Percentiles rank a stretch among this genome's conserved stretches.
These are phyloP conservation scores for Pleurotus cornucopiae DNA, from an alignment of 768 basidiomycete species.

Conservation along the genomic window DNA sequence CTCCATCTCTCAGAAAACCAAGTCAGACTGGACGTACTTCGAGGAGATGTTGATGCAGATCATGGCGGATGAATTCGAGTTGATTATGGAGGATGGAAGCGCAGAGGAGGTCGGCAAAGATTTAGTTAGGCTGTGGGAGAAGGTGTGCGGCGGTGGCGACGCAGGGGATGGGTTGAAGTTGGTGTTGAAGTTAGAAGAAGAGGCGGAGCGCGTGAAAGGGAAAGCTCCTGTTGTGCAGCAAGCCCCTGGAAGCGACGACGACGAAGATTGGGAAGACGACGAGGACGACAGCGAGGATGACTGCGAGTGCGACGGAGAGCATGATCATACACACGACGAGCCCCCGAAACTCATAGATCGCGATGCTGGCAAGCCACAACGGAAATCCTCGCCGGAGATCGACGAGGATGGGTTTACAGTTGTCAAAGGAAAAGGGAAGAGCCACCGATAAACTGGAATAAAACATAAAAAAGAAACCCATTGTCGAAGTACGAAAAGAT, in stretches of 20 bases:
- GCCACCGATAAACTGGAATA: constrained; percentile 27
- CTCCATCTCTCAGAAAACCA: constrained; percentile 24
- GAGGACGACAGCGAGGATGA: constrained; percentile 38
- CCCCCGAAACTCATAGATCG: constrained; percentile 53
- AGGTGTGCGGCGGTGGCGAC: constrained; percentile 34
- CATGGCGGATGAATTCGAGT: constrained; percentile 86
- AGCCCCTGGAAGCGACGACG: constrained; percentile 25
- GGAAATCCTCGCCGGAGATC: constrained; percentile 63
- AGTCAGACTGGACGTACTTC: constrained; percentile 68
- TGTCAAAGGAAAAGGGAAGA: constrained; percentile 62
- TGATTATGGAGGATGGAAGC: constrained; percentile 80
- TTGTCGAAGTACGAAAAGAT: no score
- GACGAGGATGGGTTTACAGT: constrained; percentile 93
- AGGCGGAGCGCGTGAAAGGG: constrained; percentile 54
- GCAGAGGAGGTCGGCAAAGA: constrained; percentile 70
- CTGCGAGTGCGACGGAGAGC: constrained; percentile 11
- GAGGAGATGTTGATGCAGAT: constrained; percentile 80
- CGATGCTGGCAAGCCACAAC: no score
- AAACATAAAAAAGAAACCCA: no score
- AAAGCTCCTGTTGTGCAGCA: constrained; percentile 50
- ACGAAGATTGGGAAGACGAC: constrained; percentile 41
- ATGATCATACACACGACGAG: constrained; percentile 44
- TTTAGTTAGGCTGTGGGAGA: constrained; percentile 65
- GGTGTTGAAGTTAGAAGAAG: constrained; percentile 59
- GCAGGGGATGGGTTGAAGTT: constrained; percentile 44